Conservation (phyloP, 2,329 filamentous ascomycete genomes). For the Penicillium brevicompactum region DNA sequence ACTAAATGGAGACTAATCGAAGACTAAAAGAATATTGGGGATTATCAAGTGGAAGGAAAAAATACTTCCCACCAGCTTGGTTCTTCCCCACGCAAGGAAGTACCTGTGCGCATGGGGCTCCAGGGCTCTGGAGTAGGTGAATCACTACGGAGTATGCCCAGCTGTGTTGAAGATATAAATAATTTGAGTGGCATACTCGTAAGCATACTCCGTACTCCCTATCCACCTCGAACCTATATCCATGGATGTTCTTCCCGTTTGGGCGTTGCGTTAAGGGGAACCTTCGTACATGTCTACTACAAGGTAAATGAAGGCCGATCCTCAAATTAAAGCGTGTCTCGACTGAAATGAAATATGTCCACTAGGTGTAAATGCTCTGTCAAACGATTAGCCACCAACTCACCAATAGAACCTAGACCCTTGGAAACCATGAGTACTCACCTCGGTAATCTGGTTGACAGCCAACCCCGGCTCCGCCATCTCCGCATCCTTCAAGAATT, state of each 20-base stretch:
- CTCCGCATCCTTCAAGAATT: constrained; percentile 78
- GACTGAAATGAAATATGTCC: not conserved
- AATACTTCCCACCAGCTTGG: constrained; percentile 3
- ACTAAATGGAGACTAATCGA: not conserved
- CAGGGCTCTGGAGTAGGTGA: not conserved
- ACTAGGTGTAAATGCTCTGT: constrained; percentile 40
- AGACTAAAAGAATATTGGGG: not conserved
- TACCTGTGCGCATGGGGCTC: not conserved
- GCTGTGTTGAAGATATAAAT: too few species aligned
- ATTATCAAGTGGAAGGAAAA: not conserved
- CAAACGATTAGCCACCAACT: constrained; percentile 13
- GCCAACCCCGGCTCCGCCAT: constrained; percentile 90
- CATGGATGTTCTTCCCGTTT: not conserved
- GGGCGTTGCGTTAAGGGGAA: not conserved
- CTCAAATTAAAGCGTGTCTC: not conserved
- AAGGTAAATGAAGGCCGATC: not conserved
- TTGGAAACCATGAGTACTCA: constrained; percentile 52
- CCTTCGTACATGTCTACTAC: not conserved
- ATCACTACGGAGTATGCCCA: not conserved
- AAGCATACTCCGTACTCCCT: not conserved
- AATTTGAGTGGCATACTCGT: too few species aligned
- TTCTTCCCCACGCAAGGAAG: not conserved
- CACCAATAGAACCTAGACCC: not conserved
- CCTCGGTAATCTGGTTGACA: constrained; percentile 84
- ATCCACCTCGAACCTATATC: too few species aligned